Evolutionary conservation across 352 stramenopile species (phyloP), one percentile per base, ranked within the genome.

Genomic region (Phytophthora ramorum): DNA sequence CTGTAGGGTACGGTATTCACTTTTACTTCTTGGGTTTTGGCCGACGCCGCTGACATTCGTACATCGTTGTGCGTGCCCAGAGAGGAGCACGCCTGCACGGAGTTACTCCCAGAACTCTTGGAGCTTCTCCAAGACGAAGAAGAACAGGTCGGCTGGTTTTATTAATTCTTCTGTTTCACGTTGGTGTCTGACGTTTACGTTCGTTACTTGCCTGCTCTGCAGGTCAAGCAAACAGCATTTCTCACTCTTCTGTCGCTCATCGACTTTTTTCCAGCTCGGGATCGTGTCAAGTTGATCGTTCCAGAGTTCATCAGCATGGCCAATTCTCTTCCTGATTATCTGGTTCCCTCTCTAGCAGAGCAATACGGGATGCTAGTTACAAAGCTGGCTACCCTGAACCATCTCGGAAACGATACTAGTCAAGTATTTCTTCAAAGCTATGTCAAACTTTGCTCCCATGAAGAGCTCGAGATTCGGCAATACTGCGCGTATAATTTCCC

Each of bases 81-180:
- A 22, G 79, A 93, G 32, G 79, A 87, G 19, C 85, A 83, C 55
- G 87, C 87, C 1, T 82, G 82, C 19, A 66, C 72, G 0, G 83
- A 91, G n/a, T 45, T 95, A 28, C 70, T 95, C 1, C 79, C 85
- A 1, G 87, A 95, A 34, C 63, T 95, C 1, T 67, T 95, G 14
- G 87, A 95, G 30, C 59, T 95, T 0, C 69, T 95, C 4, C 85
- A 93, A 59, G 87, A 95, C 45, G 87, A 95, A 79, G 87, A 93
- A 66, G 83, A 89, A 48, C 85, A 94, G 72, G 84, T 63, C 4
- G 7, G 24, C 5, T n/a, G 12, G 32, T 14, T 34, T 34, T 3
- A 40, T 7, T n/a, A 16, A 30, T 17, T 58, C 26, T 45, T 48
- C 20, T 46, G 40, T 24, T 19, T 46, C 9, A 16, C 40, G 40